Evolutionary conservation across 208 protist genomes (phyloP).

Genomic region (Crithidia acanthocephali): DNA sequence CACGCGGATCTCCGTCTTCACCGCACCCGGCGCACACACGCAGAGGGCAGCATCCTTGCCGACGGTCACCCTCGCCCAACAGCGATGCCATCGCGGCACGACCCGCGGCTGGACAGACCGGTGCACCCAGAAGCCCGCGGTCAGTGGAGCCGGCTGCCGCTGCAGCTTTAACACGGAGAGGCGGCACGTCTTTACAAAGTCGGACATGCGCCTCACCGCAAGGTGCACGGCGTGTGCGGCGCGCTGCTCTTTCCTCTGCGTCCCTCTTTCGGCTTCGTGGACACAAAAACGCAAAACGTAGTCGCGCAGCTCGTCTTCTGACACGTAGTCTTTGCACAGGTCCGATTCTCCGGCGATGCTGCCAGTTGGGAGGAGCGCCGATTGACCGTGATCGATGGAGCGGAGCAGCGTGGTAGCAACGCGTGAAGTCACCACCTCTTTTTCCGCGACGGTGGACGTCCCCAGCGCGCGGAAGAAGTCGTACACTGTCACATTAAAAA

Average conservation of each 20-base stretch:
- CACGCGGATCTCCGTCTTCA: conserved; percentile 25
- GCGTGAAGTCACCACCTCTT: conserved; percentile 7
- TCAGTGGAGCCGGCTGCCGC: conserved; percentile 20
- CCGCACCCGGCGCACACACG: conserved; percentile 33
- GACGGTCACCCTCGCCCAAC: conserved; percentile 43
- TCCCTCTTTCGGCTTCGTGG: not conserved
- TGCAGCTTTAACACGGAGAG: conserved; percentile 21
- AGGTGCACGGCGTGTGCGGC: not conserved
- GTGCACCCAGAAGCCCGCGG: conserved; percentile 66
- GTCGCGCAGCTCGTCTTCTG: conserved; percentile 18
- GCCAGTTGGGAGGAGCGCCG: not conserved
- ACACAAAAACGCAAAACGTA: conserved; percentile 5
- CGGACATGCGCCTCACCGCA: conserved; percentile 18
- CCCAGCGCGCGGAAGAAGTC: conserved; percentile 38
- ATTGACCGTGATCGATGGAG: conserved; percentile 1
- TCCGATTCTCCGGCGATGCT: not conserved
- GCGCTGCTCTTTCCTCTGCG: not conserved
- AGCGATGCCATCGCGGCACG: conserved; percentile 49
- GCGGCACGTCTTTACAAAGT: conserved; percentile 23
- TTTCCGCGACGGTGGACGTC: not conserved
- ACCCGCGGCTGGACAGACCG: conserved; percentile 53
- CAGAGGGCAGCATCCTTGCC: conserved; percentile 20
- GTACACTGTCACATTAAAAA: conserved; percentile 15
- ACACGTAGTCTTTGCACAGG: not conserved
- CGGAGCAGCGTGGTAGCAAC: conserved; percentile 13